These are phyloP conservation scores for Barnettozyma populi DNA, from an alignment of 805 yeast species.

Conservation along the genomic window DNA sequence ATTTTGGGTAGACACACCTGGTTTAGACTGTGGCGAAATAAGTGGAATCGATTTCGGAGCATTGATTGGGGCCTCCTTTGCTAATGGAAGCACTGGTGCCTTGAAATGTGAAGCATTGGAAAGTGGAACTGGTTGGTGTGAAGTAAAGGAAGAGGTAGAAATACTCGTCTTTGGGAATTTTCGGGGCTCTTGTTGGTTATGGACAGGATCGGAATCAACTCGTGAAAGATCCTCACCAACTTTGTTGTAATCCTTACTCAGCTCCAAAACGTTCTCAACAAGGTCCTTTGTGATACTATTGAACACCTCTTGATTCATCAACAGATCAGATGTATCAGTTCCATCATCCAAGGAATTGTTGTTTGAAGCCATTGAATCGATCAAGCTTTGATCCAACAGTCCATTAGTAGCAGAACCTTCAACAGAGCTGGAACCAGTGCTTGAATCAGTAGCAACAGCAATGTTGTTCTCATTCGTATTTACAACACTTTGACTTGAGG, in stretches of 20 bases:
- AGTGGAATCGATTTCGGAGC: neutral
- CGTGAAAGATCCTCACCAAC: neutral
- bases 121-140: neutral
- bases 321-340: conserved; percentile 1
- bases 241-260: conserved; percentile 4
- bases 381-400: conserved; percentile 1
- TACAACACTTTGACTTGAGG: neutral
- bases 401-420: neutral
- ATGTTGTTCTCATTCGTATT: neutral
- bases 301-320: conserved; percentile 4
- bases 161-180: neutral
- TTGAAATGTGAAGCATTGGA: neutral
- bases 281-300: conserved; percentile 8
- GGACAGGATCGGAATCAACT: neutral
- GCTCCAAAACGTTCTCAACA: conserved; percentile 6
- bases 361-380: neutral
- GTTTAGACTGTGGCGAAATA: neutral
- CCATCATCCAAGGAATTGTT: neutral
- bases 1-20: neutral
- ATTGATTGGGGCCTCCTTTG: neutral
- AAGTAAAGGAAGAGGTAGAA: neutral
- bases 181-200: neutral
- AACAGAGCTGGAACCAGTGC: neutral
- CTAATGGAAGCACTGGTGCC: neutral
- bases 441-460: neutral